phyloP scores from a whole-genome alignment of 805 yeast genomes.

The Pichia eremophila region DNA sequence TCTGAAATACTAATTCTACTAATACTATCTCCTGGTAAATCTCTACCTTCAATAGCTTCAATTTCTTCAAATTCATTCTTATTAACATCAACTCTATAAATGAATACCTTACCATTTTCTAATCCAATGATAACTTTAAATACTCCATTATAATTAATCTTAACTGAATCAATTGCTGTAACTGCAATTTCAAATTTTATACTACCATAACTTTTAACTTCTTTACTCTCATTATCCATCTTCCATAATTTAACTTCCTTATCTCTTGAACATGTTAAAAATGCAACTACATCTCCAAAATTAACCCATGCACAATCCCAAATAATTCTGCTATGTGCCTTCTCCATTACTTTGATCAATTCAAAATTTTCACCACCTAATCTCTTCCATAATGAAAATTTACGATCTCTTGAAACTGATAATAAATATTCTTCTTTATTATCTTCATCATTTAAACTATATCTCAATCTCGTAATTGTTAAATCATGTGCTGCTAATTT shows the following conservation, averaged over 20 bases:
- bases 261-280: constrained; percentile 85
- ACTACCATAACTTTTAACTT: constrained; percentile 28
- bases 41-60: constrained; percentile 25
- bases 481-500: constrained; percentile 65
- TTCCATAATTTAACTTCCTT: constrained; percentile 66
- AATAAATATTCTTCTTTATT: constrained; percentile 40
- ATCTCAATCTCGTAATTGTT: constrained; percentile 76
- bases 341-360: constrained; percentile 31
- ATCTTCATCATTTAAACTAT: constrained; percentile 52
- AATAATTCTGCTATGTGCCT: constrained; percentile 84
- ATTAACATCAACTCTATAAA: constrained; percentile 30
- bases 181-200: constrained; percentile 46
- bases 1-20: constrained; percentile 47
- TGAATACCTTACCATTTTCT: constrained; percentile 53
- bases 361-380: constrained; percentile 16
- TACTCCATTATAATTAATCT: constrained; percentile 22
- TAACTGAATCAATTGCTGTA: constrained; percentile 54
- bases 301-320: constrained; percentile 95
- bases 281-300: constrained; percentile 30
- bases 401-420: constrained; percentile 80
- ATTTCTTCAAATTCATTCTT: constrained; percentile 23
- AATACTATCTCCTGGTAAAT: constrained; percentile 56
- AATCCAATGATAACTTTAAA: constrained; percentile 52
- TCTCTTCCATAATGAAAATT: constrained; percentile 65
- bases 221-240: constrained; percentile 6